Evolutionary conservation across 2,329 filamentous ascomycete species (phyloP).

Genomic region (Aspergillus arachidicola): DNA sequence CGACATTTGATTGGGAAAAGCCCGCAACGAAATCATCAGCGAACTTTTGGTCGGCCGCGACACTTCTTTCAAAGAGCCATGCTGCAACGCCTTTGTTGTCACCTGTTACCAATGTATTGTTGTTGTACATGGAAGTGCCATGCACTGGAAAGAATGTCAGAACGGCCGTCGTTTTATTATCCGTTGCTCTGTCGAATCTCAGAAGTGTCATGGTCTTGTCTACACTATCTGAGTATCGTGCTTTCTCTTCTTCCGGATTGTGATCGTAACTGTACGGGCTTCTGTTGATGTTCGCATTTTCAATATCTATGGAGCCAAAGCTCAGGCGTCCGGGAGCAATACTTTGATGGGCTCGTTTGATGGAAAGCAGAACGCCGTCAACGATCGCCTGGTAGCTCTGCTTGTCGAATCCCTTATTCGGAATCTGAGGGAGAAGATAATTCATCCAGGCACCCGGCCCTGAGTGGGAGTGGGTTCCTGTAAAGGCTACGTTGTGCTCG

Average conservation of each 20-base stretch:
- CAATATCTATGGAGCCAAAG: conserved; percentile 68
- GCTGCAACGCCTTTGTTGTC: conserved; percentile 97
- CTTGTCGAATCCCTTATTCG: conserved; percentile 79
- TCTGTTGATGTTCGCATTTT: conserved; percentile 82
- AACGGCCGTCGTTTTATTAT: conserved; percentile 75
- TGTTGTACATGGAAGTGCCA: conserved; percentile 85
- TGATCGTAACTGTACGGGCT: conserved; percentile 85
- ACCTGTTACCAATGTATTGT: conserved; percentile 88
- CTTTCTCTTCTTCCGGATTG: conserved; percentile 77
- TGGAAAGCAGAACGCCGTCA: conserved; percentile 78
- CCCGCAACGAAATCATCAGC: conserved; percentile 78
- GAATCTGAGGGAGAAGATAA: conserved; percentile 89
- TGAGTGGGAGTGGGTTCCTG: conserved; percentile 89
- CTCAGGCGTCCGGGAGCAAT: conserved; percentile 71
- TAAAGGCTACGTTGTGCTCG: conserved; percentile 81
- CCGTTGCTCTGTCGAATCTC: conserved; percentile 72
- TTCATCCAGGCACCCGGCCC: conserved; percentile 93
- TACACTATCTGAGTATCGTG: conserved; percentile 64
- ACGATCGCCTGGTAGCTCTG: conserved; percentile 90
- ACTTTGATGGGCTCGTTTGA: conserved; percentile 75
- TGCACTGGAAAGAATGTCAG: conserved; percentile 92
- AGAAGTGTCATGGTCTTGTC: conserved; percentile 82
- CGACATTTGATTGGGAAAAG: conserved; percentile 89
- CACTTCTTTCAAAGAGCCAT: conserved; percentile 75
- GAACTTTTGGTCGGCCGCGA: conserved; percentile 57